Evolutionary conservation across 2,329 filamentous ascomycete genomes (phyloP).

Genomic region (Colletotrichum sp.): DNA sequence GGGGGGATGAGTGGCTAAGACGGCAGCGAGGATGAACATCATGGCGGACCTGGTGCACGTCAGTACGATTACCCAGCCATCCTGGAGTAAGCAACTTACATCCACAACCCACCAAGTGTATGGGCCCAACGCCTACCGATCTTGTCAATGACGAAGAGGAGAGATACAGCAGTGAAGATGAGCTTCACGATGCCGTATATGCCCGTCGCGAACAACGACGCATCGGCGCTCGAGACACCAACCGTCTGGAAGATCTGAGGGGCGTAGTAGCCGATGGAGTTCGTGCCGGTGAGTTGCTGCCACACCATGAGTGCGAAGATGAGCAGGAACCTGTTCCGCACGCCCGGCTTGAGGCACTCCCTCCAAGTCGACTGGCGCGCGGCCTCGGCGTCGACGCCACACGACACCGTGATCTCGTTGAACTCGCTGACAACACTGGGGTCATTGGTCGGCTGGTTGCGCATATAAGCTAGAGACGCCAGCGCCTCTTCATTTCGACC

Average conservation of each 20-base stretch:
- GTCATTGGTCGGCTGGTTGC: background rate
- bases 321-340: background rate
- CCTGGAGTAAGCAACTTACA: accelerated
- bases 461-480: background rate
- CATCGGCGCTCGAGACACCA: background rate
- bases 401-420: background rate
- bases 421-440: background rate
- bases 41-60: background rate
- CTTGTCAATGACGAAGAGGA: background rate
- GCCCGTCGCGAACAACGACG: background rate
- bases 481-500: background rate
- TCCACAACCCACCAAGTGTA: background rate
- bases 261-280: background rate
- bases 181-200: background rate
- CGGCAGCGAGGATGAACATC: background rate
- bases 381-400: background rate
- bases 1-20: background rate
- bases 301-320: background rate
- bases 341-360: background rate
- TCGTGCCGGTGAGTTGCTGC: background rate
- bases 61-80: background rate
- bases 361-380: background rate
- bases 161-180: background rate
- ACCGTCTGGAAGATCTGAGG: background rate
- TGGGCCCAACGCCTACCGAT: background rate